Percentiles rank a stretch among this genome's conserved stretches.
These are phyloP conservation scores for Xylariomycetidae sp. DNA, from an alignment of 2,329 filamentous ascomycete species.

Conservation along the genomic window DNA sequence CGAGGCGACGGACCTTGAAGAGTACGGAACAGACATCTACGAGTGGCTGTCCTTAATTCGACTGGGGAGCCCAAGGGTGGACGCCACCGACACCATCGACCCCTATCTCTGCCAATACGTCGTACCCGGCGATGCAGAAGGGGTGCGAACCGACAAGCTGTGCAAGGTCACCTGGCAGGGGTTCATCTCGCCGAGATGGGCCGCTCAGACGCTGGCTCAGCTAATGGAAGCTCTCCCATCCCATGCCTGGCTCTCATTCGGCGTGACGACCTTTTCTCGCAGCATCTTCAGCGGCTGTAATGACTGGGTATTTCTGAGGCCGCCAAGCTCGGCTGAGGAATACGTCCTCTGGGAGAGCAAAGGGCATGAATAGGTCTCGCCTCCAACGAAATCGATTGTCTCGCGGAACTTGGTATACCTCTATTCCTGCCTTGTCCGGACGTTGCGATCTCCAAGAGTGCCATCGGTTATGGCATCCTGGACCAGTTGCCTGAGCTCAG, in stretches of 20 bases:
- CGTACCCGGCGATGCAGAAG: constrained; percentile 38
- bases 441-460: constrained; percentile 56
- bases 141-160: constrained; percentile 25
- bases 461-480: constrained; percentile 71
- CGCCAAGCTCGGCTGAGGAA: constrained; percentile 41
- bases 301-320: constrained; percentile 50
- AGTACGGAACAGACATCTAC: constrained; percentile 57
- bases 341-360: constrained; percentile 58
- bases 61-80: constrained; percentile 59
- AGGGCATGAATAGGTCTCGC: constrained; percentile 35
- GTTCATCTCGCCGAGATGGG: constrained; percentile 49
- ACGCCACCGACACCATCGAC: constrained; percentile 54
- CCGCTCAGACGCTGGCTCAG: constrained; percentile 40
- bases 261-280: constrained; percentile 44
- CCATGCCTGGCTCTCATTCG: constrained; percentile 50
- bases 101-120: constrained; percentile 63
- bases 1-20: constrained; percentile 49
- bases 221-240: constrained; percentile 36
- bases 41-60: constrained; percentile 70
- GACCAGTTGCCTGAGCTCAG: constrained; percentile 70
- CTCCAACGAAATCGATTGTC: too few relatives aligned
- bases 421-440: constrained; percentile 55
- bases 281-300: constrained; percentile 36
- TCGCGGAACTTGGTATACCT: background rate
- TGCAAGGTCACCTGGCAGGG: constrained; percentile 55